Percentiles rank a stretch among this genome's conserved stretches.
phyloP scores from a whole-genome alignment of 192 early-diverging fungal species.

The Coemansia sp. region DNA sequence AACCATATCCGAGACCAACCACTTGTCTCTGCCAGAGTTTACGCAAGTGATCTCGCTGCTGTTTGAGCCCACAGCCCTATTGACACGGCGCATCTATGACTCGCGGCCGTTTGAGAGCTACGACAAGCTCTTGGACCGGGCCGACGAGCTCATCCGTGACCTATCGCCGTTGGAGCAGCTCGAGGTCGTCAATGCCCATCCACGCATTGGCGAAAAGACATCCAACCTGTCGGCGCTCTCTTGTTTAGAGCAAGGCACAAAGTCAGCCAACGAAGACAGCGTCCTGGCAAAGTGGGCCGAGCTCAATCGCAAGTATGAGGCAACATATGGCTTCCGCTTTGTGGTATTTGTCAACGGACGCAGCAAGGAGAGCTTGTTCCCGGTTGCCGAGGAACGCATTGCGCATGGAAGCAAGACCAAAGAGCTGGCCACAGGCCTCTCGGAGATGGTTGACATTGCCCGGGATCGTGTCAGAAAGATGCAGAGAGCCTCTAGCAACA shows the following conservation, averaged over 20 bases:
- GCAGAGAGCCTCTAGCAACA: slow-evolving; percentile 5
- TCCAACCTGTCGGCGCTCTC: slow-evolving; percentile 69
- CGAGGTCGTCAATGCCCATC: slow-evolving; percentile 85
- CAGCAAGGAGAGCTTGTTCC: slow-evolving; percentile 69
- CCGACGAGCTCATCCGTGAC: slow-evolving; percentile 51
- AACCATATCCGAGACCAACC: slow-evolving; percentile 65
- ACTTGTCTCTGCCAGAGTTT: slow-evolving; percentile 54
- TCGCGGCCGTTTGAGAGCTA: slow-evolving; percentile 72
- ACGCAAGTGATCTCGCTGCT: slow-evolving; percentile 63
- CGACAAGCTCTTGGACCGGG: slow-evolving; percentile 61
- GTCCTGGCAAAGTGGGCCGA: slow-evolving; percentile 60
- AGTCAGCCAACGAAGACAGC: slow-evolving; percentile 54
- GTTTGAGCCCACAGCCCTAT: slow-evolving; percentile 81
- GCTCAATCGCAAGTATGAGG: slow-evolving; percentile 67
- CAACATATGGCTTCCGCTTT: slow-evolving; percentile 75
- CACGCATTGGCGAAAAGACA: slow-evolving; percentile 77
- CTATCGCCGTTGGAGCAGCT: slow-evolving; percentile 66
- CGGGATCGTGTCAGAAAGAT: slow-evolving; percentile 74
- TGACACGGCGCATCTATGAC: slow-evolving; percentile 67
- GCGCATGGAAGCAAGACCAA: slow-evolving; percentile 56
- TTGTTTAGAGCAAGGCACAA: slow-evolving; percentile 63
- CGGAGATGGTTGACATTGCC: slow-evolving; percentile 80
- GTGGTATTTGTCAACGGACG: slow-evolving; percentile 81
- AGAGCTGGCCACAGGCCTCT: slow-evolving; percentile 69
- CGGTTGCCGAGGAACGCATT: slow-evolving; percentile 69